Percentiles rank a stretch among this genome's conserved stretches.
Evolutionary conservation across 371 early-diverging fungal species (phyloP).

Genomic region (Actinomortierella wolfii): DNA sequence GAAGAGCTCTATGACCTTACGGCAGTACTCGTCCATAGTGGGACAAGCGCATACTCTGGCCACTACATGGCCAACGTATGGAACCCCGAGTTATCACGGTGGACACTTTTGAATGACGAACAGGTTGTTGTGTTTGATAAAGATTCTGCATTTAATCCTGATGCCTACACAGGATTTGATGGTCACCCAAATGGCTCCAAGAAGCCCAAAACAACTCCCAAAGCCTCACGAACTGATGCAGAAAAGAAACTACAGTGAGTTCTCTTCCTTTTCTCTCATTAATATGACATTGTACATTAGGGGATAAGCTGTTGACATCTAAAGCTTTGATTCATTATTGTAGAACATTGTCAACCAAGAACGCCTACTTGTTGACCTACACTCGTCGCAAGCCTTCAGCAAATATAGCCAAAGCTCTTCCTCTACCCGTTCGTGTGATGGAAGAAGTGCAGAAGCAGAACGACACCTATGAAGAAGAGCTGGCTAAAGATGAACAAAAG

Average conservation of each 20-base stretch:
- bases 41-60: slow-evolving; percentile 50
- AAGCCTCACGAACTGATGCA: background rate
- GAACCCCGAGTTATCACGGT: slow-evolving; percentile 26
- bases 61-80: slow-evolving; percentile 48
- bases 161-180: slow-evolving; percentile 15
- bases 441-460: slow-evolving; percentile 27
- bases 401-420: background rate
- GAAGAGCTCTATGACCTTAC: slow-evolving; percentile 42
- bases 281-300: no score
- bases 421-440: slow-evolving; percentile 15
- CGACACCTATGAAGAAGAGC: slow-evolving; percentile 6
- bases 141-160: slow-evolving; percentile 32
- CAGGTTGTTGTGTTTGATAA: slow-evolving; percentile 33
- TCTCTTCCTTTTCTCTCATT: no score
- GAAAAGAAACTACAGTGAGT: slow-evolving; percentile 18
- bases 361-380: slow-evolving; percentile 49
- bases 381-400: slow-evolving; percentile 2
- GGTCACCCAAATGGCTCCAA: slow-evolving; percentile 8
- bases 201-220: slow-evolving; percentile 9
- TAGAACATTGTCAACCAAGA: slow-evolving; percentile 42
- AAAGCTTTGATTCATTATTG: no score
- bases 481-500: slow-evolving; percentile 7
- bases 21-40: slow-evolving; percentile 53
- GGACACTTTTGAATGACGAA: slow-evolving; percentile 52
- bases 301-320: no score